Conservation (phyloP, 495 filamentous ascomycete species). For the Daldinia loculata region DNA sequence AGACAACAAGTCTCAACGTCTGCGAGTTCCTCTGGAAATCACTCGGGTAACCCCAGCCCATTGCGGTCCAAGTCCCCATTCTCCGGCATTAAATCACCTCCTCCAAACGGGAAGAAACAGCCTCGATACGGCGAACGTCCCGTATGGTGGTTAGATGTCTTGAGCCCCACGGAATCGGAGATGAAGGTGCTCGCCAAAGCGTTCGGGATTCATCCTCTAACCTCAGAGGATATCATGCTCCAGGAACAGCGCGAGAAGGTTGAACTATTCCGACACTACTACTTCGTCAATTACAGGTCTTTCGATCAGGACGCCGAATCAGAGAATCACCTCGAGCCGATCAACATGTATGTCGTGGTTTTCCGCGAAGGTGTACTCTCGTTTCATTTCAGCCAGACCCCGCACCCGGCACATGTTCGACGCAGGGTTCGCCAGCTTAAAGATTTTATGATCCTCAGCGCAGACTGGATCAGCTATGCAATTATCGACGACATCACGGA, state of each 20-base stretch:
- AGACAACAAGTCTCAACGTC: slow-evolving; percentile 39
- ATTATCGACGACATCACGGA: slow-evolving; percentile 99
- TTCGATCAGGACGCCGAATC: slow-evolving; percentile 93
- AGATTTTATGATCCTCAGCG: slow-evolving; percentile 90
- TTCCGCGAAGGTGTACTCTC: slow-evolving; percentile 95
- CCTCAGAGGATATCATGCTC: slow-evolving; percentile 95
- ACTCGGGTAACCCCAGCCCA: slow-evolving; percentile 40
- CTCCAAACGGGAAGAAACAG: slow-evolving; percentile 49
- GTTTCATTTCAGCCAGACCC: slow-evolving; percentile 93
- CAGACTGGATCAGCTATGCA: slow-evolving; percentile 98
- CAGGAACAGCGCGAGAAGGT: slow-evolving; percentile 98
- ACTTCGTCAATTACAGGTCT: slow-evolving; percentile 96
- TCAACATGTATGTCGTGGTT: slow-evolving; percentile 97
- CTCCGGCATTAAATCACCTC: slow-evolving; percentile 32
- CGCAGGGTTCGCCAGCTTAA: slow-evolving; percentile 90
- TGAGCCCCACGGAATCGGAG: slow-evolving; percentile 88
- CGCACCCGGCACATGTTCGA: slow-evolving; percentile 94
- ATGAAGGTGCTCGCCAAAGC: slow-evolving; percentile 91
- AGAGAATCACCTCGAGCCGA: slow-evolving; percentile 89
- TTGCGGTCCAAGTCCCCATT: slow-evolving; percentile 33
- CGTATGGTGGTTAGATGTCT: slow-evolving; percentile 94
- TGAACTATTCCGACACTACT: slow-evolving; percentile 95
- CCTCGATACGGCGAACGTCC: slow-evolving; percentile 86
- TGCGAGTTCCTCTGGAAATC: slow-evolving; percentile 20
- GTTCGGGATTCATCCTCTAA: slow-evolving; percentile 94